phyloP scores from a whole-genome alignment of 768 basidiomycete species.

The Leucocoprinus sp. region DNA sequence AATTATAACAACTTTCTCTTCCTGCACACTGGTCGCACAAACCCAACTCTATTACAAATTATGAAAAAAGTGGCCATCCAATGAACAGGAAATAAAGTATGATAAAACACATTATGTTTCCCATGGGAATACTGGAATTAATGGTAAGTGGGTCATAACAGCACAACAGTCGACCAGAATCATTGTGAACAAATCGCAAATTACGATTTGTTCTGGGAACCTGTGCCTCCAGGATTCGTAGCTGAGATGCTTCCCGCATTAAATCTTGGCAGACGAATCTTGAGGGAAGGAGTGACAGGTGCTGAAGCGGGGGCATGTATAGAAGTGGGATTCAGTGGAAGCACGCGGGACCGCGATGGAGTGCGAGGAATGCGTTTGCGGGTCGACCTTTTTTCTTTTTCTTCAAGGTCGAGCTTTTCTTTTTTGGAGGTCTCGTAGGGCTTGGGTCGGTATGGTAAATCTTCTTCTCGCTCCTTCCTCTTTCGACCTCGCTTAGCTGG shows the following conservation, averaged over 20 bases:
- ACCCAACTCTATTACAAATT: constrained; percentile 2
- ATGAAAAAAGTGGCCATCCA: not conserved
- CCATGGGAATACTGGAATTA: constrained; percentile 8
- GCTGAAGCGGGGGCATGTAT: constrained; percentile 6
- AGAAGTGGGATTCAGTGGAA: constrained; percentile 18
- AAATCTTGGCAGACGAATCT: constrained; percentile 46
- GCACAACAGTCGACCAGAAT: not conserved
- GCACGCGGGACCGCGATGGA: constrained; percentile 19
- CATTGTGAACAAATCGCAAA: not conserved
- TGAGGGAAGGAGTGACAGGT: constrained; percentile 39
- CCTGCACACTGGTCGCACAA: not conserved
- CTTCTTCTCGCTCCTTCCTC: constrained; percentile 36
- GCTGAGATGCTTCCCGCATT: constrained; percentile 16
- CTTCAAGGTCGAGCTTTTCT: constrained; percentile 18
- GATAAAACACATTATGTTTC: constrained; percentile 9
- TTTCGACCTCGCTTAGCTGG: constrained; percentile 28
- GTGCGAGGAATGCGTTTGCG: constrained; percentile 22
- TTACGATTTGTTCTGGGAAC: constrained; percentile 21
- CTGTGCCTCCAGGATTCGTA: constrained; percentile 17
- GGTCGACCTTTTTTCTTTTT: constrained; percentile 19
- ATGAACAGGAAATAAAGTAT: constrained; percentile 5
- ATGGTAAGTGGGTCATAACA: constrained; percentile 1
- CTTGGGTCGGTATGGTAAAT: constrained; percentile 5
- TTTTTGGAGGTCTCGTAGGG: constrained; percentile 12
- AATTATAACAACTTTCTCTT: not conserved